phyloP scores from a whole-genome alignment of 176 grass and related monocot species.

The Aegilops speltoides region DNA sequence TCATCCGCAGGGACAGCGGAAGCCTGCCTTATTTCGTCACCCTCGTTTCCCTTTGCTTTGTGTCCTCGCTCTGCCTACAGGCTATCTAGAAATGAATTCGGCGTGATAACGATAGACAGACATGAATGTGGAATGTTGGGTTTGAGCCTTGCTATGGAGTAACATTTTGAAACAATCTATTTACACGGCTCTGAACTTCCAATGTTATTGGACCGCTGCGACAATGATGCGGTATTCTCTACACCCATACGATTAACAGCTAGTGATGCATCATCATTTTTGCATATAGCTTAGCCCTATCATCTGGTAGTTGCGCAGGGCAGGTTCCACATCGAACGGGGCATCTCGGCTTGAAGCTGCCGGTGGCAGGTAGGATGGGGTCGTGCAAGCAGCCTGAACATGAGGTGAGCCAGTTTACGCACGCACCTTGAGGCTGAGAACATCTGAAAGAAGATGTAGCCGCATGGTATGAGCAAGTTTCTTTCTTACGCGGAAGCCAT shows the following conservation, averaged over 20 bases:
- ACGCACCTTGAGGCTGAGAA: too few species aligned
- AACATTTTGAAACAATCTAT: neutral
- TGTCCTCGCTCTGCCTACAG: conserved; percentile 36
- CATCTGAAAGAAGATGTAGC: neutral
- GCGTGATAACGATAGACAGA: neutral
- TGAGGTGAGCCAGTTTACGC: too few species aligned
- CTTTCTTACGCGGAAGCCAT: conserved; percentile 7
- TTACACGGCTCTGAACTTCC: neutral
- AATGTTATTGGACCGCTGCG: conserved; percentile 8
- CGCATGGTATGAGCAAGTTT: conserved; percentile 30
- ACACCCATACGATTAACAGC: neutral
- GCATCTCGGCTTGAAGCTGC: neutral
- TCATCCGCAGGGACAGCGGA: conserved; percentile 61
- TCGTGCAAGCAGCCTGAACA: neutral
- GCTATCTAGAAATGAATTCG: conserved; percentile 2
- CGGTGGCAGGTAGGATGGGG: neutral
- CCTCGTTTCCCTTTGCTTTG: conserved; percentile 42
- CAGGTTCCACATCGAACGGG: neutral
- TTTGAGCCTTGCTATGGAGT: neutral
- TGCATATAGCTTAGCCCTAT: neutral
- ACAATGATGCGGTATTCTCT: neutral
- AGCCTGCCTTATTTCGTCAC: conserved; percentile 45
- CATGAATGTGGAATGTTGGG: neutral
- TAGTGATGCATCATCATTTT: neutral
- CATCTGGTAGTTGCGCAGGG: neutral